phyloP scores from a whole-genome alignment of 177 flowering plant genomes.

The Vitis hybrid region DNA sequence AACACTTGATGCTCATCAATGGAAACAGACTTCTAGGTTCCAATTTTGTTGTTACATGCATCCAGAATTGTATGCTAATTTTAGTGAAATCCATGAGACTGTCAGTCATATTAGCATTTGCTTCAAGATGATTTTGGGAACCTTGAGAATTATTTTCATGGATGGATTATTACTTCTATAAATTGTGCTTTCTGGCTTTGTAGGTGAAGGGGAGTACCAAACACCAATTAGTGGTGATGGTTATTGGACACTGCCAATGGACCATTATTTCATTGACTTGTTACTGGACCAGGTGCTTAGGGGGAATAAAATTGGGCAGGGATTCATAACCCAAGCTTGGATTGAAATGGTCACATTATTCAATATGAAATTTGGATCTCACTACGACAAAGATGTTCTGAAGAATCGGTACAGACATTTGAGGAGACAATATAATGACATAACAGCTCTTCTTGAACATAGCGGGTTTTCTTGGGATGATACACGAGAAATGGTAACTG shows the following conservation, averaged over 20 bases:
- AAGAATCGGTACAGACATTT: slow-evolving; percentile 16
- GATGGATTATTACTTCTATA: not conserved
- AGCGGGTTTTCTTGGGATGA: slow-evolving; percentile 33
- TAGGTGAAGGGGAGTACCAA: not conserved
- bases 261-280: slow-evolving; percentile 21
- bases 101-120: not conserved
- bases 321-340: slow-evolving; percentile 30
- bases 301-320: slow-evolving; percentile 16
- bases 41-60: not conserved
- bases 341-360: slow-evolving; percentile 19
- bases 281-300: slow-evolving; percentile 25
- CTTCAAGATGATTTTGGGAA: not conserved
- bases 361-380: slow-evolving; percentile 22
- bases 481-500: slow-evolving; percentile 18
- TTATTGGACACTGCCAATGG: slow-evolving; percentile 27
- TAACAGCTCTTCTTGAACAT: slow-evolving; percentile 22
- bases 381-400: slow-evolving; percentile 15
- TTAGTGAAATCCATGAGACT: not conserved
- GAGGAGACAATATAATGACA: slow-evolving; percentile 21
- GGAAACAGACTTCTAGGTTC: not conserved
- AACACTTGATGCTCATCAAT: not conserved
- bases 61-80: not conserved
- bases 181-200: not conserved
- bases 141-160: not conserved
- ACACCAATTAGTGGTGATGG: not conserved